Base-by-base conservation (phyloP, 2,329 filamentous ascomycete genomes). In the Aspergillus calidoustus region DNA sequence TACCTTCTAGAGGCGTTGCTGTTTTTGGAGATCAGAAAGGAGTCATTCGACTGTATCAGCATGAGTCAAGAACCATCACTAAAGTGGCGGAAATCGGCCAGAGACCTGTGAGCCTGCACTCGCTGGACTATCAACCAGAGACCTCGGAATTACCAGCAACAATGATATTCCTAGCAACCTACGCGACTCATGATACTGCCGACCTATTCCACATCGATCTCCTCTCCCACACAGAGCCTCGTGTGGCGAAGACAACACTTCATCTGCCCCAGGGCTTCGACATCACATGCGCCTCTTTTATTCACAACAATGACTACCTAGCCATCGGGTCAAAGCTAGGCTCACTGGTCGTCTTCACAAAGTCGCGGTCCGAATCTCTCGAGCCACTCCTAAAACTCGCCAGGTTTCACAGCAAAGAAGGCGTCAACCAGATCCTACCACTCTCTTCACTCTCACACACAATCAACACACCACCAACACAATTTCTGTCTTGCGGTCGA, bases 401-500 rank as follows among this genome's bases (percentile, higher is more conserved):
- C 34, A 68, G 74, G 34, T 61, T 77, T 30, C 86, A 88, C 67
- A 80, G 78, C 7, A 77, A 77, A 48, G 84, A 96, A 69, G 85
- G 90, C 7, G 86, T 97, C 48, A 94, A 91, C 3, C 83, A 84
- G 43, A 85, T 97, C 34, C 64, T 64, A 22, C 57, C 61, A 66
- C 69, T 58, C 54, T 68, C 34, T 63, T 58, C 62, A 28, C 47
- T 63, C 31, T 61, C 58, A n/a, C 31, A 63, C 13, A 51, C 57
- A 7, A 43, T 64, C 17, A 66, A n/a, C 57, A 63, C 64, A 13
- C 67, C 54, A 63, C 51, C 61, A 57, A 66, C 57, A 70, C 77
- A 22, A 60, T 82, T 96, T 47, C 76, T 94, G 15, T 89, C 89
- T 0, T 91, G 90, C 3, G 90, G 90, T 44, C 86, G 93, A 57